phyloP scores from a whole-genome alignment of 1,139 yeast genomes.

The Taiozyma sp. region DNA sequence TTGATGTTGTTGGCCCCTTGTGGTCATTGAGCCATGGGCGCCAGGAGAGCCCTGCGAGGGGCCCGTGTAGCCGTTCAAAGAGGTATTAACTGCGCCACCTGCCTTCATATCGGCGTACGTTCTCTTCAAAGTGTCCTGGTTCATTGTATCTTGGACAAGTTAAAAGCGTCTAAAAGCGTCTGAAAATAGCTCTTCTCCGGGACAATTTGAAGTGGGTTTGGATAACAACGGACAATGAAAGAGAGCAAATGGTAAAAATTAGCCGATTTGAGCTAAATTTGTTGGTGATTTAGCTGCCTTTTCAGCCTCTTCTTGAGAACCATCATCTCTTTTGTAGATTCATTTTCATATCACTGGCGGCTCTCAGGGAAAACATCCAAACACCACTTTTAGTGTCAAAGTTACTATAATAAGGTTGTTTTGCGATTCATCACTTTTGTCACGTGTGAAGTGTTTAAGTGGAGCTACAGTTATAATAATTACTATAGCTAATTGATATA shows the following conservation, averaged over 20 bases:
- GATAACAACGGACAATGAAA: too few relatives aligned
- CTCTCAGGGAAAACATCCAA: neutral
- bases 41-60: conserved; percentile 1
- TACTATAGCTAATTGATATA: too few relatives aligned
- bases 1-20: conserved; percentile 13
- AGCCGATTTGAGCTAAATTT: neutral
- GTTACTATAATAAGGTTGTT: too few relatives aligned
- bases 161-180: too few relatives aligned
- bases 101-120: conserved; percentile 19
- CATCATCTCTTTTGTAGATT: neutral
- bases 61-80: neutral
- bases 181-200: neutral
- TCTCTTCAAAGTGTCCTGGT: conserved; percentile 9
- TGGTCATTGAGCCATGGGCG: neutral
- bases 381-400: neutral
- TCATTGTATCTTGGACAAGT: neutral
- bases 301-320: neutral
- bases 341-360: neutral
- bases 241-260: too few relatives aligned
- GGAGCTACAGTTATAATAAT: too few relatives aligned
- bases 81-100: neutral
- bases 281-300: neutral
- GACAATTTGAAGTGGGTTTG: too few relatives aligned
- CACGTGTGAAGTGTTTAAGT: too few relatives aligned
- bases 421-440: too few relatives aligned